Evolutionary conservation across 768 basidiomycete genomes (phyloP), one percentile per base, ranked within the genome.

Genomic region (Russula sp.): DNA sequence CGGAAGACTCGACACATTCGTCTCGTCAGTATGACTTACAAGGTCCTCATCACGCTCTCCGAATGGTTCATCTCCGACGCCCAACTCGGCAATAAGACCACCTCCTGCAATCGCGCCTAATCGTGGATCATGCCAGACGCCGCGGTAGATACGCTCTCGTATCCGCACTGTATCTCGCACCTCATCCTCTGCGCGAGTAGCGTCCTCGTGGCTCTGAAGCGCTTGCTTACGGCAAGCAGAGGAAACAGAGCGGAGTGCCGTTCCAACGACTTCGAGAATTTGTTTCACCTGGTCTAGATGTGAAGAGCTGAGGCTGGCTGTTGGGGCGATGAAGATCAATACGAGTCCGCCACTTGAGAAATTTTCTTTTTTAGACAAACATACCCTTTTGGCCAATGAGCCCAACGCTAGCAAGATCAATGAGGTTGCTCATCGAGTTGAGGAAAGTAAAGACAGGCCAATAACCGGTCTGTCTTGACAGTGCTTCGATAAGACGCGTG

Each of bases 321-420:
- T 8, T 42, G 32, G 59, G 14, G 22, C 55, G 11, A 66, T 42
- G n/a, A 27, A 52, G 32, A 4, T 54, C 31, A 47, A 63, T 13
- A 47, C n/a, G 18, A 34, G 34, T 16, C 34, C n/a, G 55, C 48
- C 52, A 44, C 39, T 27, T 39, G 1, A 1, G 32, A 1, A 1
- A 31, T 5, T 16, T 7, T 22, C n/a, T 47, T 18, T 47, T 7
- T 9, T 27, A 31, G 54, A 47, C 6, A n/a, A 45, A 54, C 74
- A 6, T 58, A 88, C 91, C 84, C 77, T 98, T 98, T 71, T 97
- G 93, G 3, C 97, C 97, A 68, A 97, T 97, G n/a, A 98, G 70
- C 1, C 95, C 95, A 48, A 94, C 83, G 62, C 87, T 88, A 1
- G 92, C 94, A n/a, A 98, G 80, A 71, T 98, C 96, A 64, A 98